Percentiles rank a stretch among this genome's conserved stretches.
These are phyloP conservation scores for Neurospora hispaniola DNA, from an alignment of 495 filamentous ascomycete species.

Conservation along the genomic window DNA sequence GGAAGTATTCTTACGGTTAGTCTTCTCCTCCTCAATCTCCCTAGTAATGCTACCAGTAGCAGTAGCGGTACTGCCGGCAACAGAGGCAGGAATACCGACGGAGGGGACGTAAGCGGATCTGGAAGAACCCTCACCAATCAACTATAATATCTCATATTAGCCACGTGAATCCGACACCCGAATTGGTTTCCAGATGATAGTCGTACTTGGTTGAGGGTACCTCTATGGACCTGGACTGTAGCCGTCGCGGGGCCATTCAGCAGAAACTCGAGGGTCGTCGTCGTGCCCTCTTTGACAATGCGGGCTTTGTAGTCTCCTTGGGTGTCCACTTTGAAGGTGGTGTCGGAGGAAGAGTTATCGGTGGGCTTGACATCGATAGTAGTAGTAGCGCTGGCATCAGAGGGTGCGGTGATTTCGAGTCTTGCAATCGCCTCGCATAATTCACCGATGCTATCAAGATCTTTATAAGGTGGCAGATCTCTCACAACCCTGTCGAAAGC, in stretches of 20 bases:
- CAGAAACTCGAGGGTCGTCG: background rate
- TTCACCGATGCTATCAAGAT: background rate
- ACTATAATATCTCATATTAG: constrained; percentile 40
- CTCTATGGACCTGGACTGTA: background rate
- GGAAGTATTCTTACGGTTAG: constrained; percentile 46
- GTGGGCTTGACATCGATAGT: background rate
- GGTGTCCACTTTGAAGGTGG: background rate
- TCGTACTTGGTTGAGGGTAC: constrained; percentile 67
- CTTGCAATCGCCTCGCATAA: background rate
- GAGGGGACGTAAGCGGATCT: constrained; percentile 98
- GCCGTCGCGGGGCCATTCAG: background rate
- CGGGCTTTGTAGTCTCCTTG: background rate
- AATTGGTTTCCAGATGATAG: constrained; percentile 6
- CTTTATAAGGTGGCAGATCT: background rate
- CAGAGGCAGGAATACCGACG: constrained; percentile 66
- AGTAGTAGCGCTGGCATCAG: background rate
- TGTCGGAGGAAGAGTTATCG: background rate
- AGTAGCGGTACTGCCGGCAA: constrained; percentile 49
- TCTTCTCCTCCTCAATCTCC: constrained; percentile 62
- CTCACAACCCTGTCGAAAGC: background rate
- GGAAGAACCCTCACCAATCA: constrained; percentile 78
- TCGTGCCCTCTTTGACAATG: background rate
- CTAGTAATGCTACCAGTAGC: constrained; percentile 57
- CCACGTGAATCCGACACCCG: background rate
- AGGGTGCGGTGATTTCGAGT: background rate